Base-by-base conservation (phyloP, 2,329 filamentous ascomycete genomes). In the Aspergillus flavus region DNA sequence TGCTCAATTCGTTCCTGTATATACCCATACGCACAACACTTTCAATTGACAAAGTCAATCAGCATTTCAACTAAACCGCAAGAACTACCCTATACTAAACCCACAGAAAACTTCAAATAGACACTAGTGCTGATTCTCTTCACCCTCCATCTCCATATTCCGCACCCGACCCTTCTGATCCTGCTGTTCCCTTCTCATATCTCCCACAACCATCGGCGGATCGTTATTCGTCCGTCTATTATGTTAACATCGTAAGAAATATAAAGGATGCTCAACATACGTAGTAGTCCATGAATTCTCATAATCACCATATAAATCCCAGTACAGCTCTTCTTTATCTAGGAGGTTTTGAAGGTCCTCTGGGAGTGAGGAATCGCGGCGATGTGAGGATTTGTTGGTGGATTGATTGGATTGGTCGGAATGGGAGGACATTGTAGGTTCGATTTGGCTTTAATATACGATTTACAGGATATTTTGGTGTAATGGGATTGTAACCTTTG, bases 281-380 rank as follows among this genome's bases (percentile, higher is more conserved):
- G 43, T 58, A 26, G 57, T 26, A 21, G 57, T 58, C 57, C 57
- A 58, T 16, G 57, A 58, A 48, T 58, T 58, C 16, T 58, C 57
- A 26, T n/a, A 59, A 41, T 59, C 57, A n/a, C 57, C 57, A 7
- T 59, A 59, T 19, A 6, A 23, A 26, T 59, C 57, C 32, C 45
- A 6, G 9, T 45, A 52, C 1, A 21, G 30, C 45, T 52, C 57
- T 26, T 59, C 57, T 26, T 32, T 34, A 21, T 59, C 45, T 6
- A 59, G 21, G 43, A 59, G 21, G 3, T 52, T 36, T n/a, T 59
- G 57, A n/a, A 59, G 43, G 0, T 52, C 23, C 19, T 41, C 48
- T 6, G 57, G 30, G 6, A 59, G 32, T 6, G 57, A 50, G n/a
- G 45, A 59, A 1, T 16, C 7, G 6, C 48, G n/a, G 43, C 57